Evolutionary conservation across 805 yeast genomes (phyloP).

Genomic region (Lipomyces spencermartinsiae): DNA sequence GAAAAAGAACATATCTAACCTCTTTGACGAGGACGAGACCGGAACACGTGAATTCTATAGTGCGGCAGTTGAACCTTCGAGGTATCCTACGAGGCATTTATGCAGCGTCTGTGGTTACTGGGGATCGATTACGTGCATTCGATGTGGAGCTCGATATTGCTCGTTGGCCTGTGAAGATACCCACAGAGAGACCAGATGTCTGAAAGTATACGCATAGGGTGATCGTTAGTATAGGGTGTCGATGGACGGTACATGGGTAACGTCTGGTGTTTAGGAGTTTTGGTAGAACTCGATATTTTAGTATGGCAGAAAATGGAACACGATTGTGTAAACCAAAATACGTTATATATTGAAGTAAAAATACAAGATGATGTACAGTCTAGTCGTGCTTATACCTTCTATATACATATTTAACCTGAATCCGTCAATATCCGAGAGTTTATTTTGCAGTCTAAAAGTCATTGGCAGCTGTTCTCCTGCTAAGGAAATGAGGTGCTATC

Average conservation of each 20-base stretch:
- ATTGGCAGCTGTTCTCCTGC: conserved; percentile 46
- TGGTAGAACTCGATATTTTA: neutral
- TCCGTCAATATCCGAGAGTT: neutral
- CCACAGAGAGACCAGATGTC: conserved; percentile 50
- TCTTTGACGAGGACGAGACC: conserved; percentile 50
- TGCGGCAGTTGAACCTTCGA: conserved; percentile 46
- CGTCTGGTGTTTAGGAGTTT: neutral
- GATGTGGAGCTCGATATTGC: conserved; percentile 50
- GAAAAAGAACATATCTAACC: conserved; percentile 48
- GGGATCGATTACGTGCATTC: conserved; percentile 46
- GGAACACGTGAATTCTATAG: conserved; percentile 43
- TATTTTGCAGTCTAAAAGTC: conserved; percentile 8
- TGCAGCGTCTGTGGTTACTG: conserved; percentile 53
- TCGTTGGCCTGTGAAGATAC: conserved; percentile 46
- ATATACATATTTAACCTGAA: neutral
- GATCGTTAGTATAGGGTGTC: neutral
- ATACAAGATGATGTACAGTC: neutral
- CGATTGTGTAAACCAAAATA: neutral
- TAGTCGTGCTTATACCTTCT: neutral
- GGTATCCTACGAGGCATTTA: conserved; percentile 47
- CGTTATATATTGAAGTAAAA: neutral
- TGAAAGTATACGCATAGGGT: conserved; percentile 42
- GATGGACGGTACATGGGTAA: neutral
- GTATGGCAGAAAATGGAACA: neutral
- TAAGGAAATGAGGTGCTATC: conserved; percentile 69